A percentile compares a stretch with the other conserved stretches of the same genome.
These are phyloP conservation scores for Penicillium cinerascens DNA, from an alignment of 495 filamentous ascomycete genomes.

Conservation along the genomic window DNA sequence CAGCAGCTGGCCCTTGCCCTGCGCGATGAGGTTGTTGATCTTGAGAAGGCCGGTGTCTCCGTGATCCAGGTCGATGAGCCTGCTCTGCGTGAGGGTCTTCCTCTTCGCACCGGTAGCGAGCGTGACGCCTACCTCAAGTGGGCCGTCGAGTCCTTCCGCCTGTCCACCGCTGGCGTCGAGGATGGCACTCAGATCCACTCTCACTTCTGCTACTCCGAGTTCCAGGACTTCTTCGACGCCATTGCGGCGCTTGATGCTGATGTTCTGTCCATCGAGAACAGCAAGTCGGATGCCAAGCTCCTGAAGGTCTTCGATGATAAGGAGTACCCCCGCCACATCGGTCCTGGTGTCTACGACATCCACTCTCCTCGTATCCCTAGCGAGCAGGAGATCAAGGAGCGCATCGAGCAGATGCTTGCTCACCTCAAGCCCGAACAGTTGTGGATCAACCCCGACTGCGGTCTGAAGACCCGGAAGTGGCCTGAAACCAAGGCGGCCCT, in stretches of 20 bases:
- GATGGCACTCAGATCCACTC: conserved; percentile 98
- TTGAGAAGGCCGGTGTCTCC: conserved; percentile 90
- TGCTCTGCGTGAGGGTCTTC: conserved; percentile 97
- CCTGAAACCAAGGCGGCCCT: conserved; percentile 89
- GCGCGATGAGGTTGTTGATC: conserved; percentile 96
- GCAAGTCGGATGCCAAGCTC: conserved; percentile 98
- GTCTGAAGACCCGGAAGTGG: conserved; percentile 97
- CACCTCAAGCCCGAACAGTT: conserved; percentile 93
- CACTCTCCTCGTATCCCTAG: conserved; percentile 95
- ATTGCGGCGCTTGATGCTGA: conserved; percentile 97
- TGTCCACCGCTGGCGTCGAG: conserved; percentile 83
- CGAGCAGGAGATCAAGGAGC: conserved; percentile 95
- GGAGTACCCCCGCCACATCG: conserved; percentile 94
- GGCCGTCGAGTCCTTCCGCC: conserved; percentile 96
- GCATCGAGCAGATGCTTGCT: conserved; percentile 94
- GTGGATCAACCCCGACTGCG: conserved; percentile 98
- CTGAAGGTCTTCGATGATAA: conserved; percentile 97
- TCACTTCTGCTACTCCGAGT: conserved; percentile 99
- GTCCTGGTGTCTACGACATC: conserved; percentile 99
- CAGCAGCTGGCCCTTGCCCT: conserved; percentile 97
- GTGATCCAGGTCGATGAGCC: conserved; percentile 99
- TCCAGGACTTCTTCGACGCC: conserved; percentile 99
- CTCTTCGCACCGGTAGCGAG: conserved; percentile 85
- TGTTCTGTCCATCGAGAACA: conserved; percentile 98
- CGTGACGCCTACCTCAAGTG: conserved; percentile 92